Base-by-base conservation (phyloP, 1,139 yeast species). In the Lizanozyma gosingica region DNA sequence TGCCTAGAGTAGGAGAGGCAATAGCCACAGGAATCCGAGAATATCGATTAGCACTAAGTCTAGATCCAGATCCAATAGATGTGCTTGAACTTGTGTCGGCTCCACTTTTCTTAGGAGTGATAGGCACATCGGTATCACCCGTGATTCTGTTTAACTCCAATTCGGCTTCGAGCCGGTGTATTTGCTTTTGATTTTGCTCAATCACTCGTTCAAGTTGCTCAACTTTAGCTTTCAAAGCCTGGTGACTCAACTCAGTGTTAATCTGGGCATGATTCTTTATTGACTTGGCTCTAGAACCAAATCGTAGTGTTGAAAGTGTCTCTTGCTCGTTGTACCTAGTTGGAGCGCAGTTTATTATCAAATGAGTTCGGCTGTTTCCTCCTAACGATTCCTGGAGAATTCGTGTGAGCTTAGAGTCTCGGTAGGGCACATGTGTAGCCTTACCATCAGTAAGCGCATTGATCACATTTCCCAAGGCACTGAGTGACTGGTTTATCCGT, bases 381-480 rank as follows among this genome's bases (percentile, higher is more conserved):
- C 95, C 95, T 18, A 88, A 63, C 0, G 94, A 80, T 51, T 86
- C 94, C 56, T 86, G 94, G 35, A 88, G 62, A 14, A 88, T 79
- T 44, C 95, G 68, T 0, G 97, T 87, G 42, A 88, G 68, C 51
- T 84, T 84, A 0, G 95, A 85, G 52, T 86, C 95, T 45, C 95
- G 67, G 51, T 85, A 86, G 0, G 94, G 94, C 3, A 83, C 65
- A 56, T 83, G 87, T 1, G 76, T 65, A 2, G 80, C 66, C 47
- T 72, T 77, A 3, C 80, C 75, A 50, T 83, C 94, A 0, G 94
- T 82, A 40, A 88, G 67, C 0, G 92, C 76, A 50, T 84, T 80
- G 39, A 87, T 85, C 15, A 87, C 95, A 59, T 81, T 80, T 1
- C 95, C 95, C 41, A 88, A 66, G 0, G 90, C 73, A 3, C 88